Conservation (phyloP, 1,139 yeast genomes). For the Petasospora rhodanensis region DNA sequence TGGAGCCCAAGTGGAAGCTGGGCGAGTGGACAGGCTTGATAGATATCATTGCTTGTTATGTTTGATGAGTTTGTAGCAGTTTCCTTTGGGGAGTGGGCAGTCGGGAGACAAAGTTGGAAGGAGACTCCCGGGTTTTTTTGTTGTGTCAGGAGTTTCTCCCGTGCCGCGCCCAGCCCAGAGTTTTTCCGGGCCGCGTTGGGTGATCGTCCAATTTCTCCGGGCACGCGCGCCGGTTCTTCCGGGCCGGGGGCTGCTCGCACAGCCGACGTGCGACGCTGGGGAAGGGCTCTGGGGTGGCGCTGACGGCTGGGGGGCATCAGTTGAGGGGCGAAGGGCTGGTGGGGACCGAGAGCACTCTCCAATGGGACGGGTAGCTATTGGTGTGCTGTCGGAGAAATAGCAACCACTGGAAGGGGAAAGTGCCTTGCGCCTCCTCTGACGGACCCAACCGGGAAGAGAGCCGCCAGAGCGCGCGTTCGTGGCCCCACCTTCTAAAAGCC, state of each 20-base stretch:
- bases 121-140: no score
- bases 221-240: constrained; percentile 2
- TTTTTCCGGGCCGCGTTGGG: constrained; percentile 3
- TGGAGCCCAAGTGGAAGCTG: background rate
- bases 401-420: no score
- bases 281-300: background rate
- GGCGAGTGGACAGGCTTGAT: no score
- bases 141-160: constrained; percentile 6
- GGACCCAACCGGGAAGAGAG: no score
- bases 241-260: constrained; percentile 2
- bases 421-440: no score
- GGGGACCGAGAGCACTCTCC: no score
- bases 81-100: background rate
- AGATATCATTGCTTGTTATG: no score
- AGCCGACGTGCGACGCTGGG: no score
- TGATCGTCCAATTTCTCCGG: background rate
- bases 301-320: background rate
- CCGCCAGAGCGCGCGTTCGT: no score
- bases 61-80: background rate
- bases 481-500: no score
- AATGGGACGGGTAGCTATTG: no score
- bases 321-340: background rate
- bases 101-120: background rate
- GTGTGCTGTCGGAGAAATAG: no score
- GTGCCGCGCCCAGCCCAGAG: background rate